These are phyloP conservation scores for Aspergillus fischeri DNA, from an alignment of 2,329 filamentous ascomycete species.

Conservation along the genomic window DNA sequence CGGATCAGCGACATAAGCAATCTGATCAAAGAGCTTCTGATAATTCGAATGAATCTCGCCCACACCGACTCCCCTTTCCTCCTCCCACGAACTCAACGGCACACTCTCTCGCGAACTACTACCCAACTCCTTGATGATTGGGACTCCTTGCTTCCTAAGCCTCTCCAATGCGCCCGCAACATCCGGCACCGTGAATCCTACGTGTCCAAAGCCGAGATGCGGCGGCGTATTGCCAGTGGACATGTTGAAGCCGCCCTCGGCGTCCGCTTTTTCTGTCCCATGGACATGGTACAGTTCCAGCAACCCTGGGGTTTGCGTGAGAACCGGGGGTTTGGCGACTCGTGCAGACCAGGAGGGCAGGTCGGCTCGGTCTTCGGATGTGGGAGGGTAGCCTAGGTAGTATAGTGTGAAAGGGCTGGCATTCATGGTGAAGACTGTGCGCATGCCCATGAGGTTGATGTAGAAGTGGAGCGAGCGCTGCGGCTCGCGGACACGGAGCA, in stretches of 20 bases:
- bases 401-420: constrained; percentile 39
- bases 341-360: constrained; percentile 25
- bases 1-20: constrained; percentile 39
- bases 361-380: constrained; percentile 23
- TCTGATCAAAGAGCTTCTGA: constrained; percentile 30
- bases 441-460: constrained; percentile 37
- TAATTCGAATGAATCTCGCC: constrained; percentile 34
- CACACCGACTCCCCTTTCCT: constrained; percentile 25
- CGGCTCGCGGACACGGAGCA: constrained; percentile 35
- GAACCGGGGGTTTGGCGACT: constrained; percentile 19
- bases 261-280: constrained; percentile 25
- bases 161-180: constrained; percentile 27
- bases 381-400: constrained; percentile 36
- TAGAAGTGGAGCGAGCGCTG: constrained; percentile 35
- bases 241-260: constrained; percentile 15
- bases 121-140: constrained; percentile 33
- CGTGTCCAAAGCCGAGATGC: constrained; percentile 34
- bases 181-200: constrained; percentile 39
- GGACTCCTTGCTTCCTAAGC: constrained; percentile 26
- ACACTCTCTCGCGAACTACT: constrained; percentile 24
- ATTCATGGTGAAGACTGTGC: constrained; percentile 38
- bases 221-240: constrained; percentile 33
- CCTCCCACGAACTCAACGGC: constrained; percentile 34
- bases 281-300: constrained; percentile 38
- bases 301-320: constrained; percentile 31